These are phyloP conservation scores for Penicillium argentinense DNA, from an alignment of 495 filamentous ascomycete genomes.

Conservation along the genomic window DNA sequence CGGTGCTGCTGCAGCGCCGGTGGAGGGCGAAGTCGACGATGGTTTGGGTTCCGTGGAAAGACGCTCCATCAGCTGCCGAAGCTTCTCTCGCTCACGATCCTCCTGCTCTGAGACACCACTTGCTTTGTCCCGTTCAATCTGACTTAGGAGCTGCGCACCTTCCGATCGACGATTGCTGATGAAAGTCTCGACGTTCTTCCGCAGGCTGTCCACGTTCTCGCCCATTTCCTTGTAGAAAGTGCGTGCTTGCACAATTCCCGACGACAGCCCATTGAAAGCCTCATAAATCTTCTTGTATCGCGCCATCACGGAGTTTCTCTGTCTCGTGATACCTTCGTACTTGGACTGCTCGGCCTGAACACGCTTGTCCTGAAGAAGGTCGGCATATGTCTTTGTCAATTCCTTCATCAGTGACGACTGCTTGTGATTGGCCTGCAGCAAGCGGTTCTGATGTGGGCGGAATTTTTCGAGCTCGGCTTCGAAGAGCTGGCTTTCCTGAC, in stretches of 20 bases:
- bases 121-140: constrained; percentile 79
- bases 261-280: constrained; percentile 86
- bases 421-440: constrained; percentile 91
- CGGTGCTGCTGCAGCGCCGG: constrained; percentile 39
- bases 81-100: constrained; percentile 79
- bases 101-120: constrained; percentile 70
- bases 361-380: constrained; percentile 89
- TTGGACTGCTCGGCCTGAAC: constrained; percentile 92
- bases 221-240: constrained; percentile 95
- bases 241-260: constrained; percentile 80
- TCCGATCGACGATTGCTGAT: constrained; percentile 92
- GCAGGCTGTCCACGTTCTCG: constrained; percentile 90
- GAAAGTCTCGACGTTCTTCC: constrained; percentile 95
- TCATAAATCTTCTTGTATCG: constrained; percentile 92
- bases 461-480: constrained; percentile 96
- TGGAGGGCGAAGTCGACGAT: constrained; percentile 41
- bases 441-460: constrained; percentile 83
- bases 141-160: constrained; percentile 81
- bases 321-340: constrained; percentile 84
- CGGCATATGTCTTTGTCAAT: constrained; percentile 81
- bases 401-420: constrained; percentile 94
- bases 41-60: constrained; percentile 74
- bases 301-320: constrained; percentile 75
- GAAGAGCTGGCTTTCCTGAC: constrained; percentile 85
- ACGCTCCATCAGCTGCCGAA: constrained; percentile 90